phyloP scores from a whole-genome alignment of 345 rosid species.

The Toxicodendron radicans region DNA sequence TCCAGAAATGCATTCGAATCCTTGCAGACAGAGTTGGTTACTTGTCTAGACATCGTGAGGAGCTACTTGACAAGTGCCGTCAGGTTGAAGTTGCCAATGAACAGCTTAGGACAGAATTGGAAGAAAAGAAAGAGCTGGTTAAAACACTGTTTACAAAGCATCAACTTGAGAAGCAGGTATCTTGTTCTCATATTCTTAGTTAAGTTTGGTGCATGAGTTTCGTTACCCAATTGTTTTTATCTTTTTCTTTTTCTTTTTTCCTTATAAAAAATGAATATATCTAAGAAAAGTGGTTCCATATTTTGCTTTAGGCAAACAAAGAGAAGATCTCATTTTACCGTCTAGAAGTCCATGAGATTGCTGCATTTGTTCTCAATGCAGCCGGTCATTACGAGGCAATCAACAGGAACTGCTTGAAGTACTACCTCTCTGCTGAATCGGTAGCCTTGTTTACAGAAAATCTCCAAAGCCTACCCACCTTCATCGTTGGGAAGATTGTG shows the following conservation, averaged over 20 bases:
- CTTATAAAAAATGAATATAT: neutral
- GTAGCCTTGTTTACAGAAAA: slow-evolving; percentile 89
- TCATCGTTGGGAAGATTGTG: slow-evolving; percentile 88
- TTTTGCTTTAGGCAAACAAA: slow-evolving; percentile 69
- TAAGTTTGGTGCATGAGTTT: neutral
- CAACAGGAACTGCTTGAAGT: slow-evolving; percentile 63
- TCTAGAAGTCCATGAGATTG: slow-evolving; percentile 87
- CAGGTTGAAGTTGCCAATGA: slow-evolving; percentile 71
- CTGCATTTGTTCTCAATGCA: slow-evolving; percentile 83
- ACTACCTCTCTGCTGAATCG: slow-evolving; percentile 88
- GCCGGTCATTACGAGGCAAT: slow-evolving; percentile 88
- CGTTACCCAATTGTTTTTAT: neutral
- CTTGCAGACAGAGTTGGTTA: slow-evolving; percentile 79
- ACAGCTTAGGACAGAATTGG: slow-evolving; percentile 73
- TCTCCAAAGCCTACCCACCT: slow-evolving; percentile 74
- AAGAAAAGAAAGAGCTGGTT: slow-evolving; percentile 76
- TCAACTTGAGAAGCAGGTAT: slow-evolving; percentile 97
- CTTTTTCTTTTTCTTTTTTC: no score
- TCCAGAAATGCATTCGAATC: slow-evolving; percentile 66
- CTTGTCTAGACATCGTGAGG: slow-evolving; percentile 73
- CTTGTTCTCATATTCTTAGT: slow-evolving; percentile 3
- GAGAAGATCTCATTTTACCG: slow-evolving; percentile 88
- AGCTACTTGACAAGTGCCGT: slow-evolving; percentile 69
- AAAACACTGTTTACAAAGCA: slow-evolving; percentile 79
- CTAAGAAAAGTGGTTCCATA: neutral